Percentiles rank a stretch among this genome's conserved stretches.
These are phyloP conservation scores for Boletus fagicola DNA, from an alignment of 768 basidiomycete genomes.

Conservation along the genomic window DNA sequence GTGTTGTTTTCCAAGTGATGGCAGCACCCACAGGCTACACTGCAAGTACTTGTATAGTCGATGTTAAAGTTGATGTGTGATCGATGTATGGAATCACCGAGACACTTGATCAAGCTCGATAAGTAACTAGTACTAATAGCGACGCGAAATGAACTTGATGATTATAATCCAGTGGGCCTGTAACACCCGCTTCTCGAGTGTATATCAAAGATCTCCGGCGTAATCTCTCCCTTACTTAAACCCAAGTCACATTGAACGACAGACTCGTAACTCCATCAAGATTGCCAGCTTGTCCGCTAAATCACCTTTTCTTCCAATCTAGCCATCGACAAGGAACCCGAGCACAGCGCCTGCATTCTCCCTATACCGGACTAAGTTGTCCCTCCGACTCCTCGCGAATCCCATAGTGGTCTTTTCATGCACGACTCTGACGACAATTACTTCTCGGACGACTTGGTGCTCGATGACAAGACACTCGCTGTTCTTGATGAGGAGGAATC, in stretches of 20 bases:
- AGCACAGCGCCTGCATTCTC: not conserved
- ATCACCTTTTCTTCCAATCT: not conserved
- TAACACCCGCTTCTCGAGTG: not conserved
- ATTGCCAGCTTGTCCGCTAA: not conserved
- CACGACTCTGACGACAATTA: constrained; percentile 69
- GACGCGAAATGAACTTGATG: too few relatives aligned
- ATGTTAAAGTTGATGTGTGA: not conserved
- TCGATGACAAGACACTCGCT: constrained; percentile 63
- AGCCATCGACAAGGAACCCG: not conserved
- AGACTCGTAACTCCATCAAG: not conserved
- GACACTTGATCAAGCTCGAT: not conserved
- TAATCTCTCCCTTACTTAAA: too few relatives aligned
- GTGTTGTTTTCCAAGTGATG: not conserved
- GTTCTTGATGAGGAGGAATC: constrained; percentile 59
- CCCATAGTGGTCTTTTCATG: constrained; percentile 40
- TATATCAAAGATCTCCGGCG: not conserved
- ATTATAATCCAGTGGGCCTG: not conserved
- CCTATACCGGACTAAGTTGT: not conserved
- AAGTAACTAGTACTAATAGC: too few relatives aligned
- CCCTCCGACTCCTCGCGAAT: not conserved
- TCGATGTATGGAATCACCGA: too few relatives aligned
- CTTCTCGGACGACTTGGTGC: constrained; percentile 57
- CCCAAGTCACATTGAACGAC: not conserved
- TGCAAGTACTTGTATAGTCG: not conserved
- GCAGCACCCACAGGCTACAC: not conserved